A percentile compares a stretch with the other conserved stretches of the same genome.
phyloP scores from a whole-genome alignment of 2,329 filamentous ascomycete genomes.

The Gnomoniopsis sp. region DNA sequence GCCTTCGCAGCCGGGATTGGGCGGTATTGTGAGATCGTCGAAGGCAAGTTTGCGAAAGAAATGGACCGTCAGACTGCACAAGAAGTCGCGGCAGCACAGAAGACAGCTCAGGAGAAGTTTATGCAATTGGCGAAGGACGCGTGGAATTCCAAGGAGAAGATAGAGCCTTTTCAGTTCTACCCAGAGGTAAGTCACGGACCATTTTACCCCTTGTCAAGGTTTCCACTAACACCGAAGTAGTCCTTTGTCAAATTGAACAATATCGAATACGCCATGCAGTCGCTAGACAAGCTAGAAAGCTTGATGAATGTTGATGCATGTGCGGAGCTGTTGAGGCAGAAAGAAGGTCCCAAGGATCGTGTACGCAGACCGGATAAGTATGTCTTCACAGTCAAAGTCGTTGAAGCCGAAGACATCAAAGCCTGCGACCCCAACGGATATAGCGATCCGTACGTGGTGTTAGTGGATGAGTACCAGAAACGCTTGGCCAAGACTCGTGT shows the following conservation, averaged over 20 bases:
- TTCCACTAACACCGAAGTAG: slow-evolving; percentile 43
- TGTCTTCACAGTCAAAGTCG: slow-evolving; percentile 97
- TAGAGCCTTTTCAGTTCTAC: slow-evolving; percentile 96
- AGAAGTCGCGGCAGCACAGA: slow-evolving; percentile 72
- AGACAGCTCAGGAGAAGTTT: slow-evolving; percentile 87
- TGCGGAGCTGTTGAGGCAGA: slow-evolving; percentile 73
- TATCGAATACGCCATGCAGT: slow-evolving; percentile 88
- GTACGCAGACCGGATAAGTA: slow-evolving; percentile 75
- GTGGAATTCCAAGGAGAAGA: slow-evolving; percentile 86
- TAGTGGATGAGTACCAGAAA: slow-evolving; percentile 97
- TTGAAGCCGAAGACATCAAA: slow-evolving; percentile 95
- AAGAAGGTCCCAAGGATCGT: slow-evolving; percentile 64
- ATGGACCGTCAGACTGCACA: slow-evolving; percentile 91
- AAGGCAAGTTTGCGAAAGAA: slow-evolving; percentile 79
- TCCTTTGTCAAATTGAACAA: slow-evolving; percentile 98
- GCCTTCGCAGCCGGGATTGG: slow-evolving; percentile 79
- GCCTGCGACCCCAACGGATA: slow-evolving; percentile 94
- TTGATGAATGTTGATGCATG: slow-evolving; percentile 90
- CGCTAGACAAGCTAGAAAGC: slow-evolving; percentile 85
- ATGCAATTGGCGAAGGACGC: slow-evolving; percentile 92
- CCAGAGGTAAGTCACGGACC: slow-evolving; percentile 63
- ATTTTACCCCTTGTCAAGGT: not conserved
- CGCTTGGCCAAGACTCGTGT: slow-evolving; percentile 91
- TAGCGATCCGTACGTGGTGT: slow-evolving; percentile 94
- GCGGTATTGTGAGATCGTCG: slow-evolving; percentile 87